These are phyloP conservation scores for Colletotrichum simmondsii DNA, from an alignment of 2,329 filamentous ascomycete species.

Conservation along the genomic window DNA sequence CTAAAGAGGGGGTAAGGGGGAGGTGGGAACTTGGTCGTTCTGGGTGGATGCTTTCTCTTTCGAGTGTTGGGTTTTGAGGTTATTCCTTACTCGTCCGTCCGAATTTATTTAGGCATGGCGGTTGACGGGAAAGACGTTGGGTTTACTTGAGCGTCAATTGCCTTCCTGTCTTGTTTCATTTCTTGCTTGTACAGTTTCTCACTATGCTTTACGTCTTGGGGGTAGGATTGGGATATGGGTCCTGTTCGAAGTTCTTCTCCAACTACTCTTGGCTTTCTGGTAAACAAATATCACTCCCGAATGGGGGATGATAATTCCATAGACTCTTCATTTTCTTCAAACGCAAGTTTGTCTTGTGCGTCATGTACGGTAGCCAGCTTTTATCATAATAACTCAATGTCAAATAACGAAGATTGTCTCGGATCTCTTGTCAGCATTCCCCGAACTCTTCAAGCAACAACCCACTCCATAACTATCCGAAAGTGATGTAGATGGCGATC, in stretches of 20 bases:
- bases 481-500: background rate
- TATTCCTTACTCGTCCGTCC: too few species aligned
- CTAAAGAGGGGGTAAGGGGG: background rate
- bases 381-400: background rate
- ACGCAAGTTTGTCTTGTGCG: constrained; percentile 1
- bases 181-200: background rate
- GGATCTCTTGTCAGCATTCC: too few species aligned
- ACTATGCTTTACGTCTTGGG: background rate
- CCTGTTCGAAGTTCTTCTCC: too few species aligned
- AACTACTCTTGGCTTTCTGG: too few species aligned
- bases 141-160: background rate
- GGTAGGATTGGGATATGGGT: background rate
- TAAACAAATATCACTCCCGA: background rate
- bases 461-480: too few species aligned
- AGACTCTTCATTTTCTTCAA: background rate
- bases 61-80: too few species aligned
- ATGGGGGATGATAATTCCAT: background rate
- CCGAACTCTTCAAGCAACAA: too few species aligned
- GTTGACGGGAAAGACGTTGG: too few species aligned
- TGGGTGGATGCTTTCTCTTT: too few species aligned
- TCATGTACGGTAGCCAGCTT: background rate
- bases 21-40: constrained; percentile 40
- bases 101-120: too few species aligned
- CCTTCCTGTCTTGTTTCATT: background rate
- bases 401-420: too few species aligned